Evolutionary conservation across 345 rosid genomes (phyloP), one percentile per base, ranked within the genome.

Genomic region (Pistacia integerrima): DNA sequence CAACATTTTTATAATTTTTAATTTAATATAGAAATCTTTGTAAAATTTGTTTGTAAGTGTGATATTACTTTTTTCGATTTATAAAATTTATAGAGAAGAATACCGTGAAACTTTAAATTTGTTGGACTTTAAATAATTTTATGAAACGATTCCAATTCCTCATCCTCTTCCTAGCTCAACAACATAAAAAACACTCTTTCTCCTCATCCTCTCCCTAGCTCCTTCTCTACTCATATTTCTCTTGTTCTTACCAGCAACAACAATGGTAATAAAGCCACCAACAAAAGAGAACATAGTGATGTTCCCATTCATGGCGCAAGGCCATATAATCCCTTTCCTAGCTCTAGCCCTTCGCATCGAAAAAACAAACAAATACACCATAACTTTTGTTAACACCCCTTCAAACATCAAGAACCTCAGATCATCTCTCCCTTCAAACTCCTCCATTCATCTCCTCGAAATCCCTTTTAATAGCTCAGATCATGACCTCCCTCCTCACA

Each of bases 251-350:
- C 22, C 56, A 4, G 35, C 10, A 36, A 25, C 20, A 60, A 48
- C 58, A 58, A 33, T 36, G 70, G 57, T 25, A 25, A 25, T 25
- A 25, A 25, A 25, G 25, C 25, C 41, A 5, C 66, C 18, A 63
- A 52, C 6, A 35, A 46, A 62, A 10, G 51, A 78, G 28, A 72
- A 75, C 70, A 75, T 82, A 8, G 76, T 82, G 36, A 54, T 82
- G 65, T 82, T 84, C 72, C 85, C 87, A 17, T 79, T 84, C 80
- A 77, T 82, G 85, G 87, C 87, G 11, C 87, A 79, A 18, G 87
- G 87, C 58, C 89, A 83, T 67, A 72, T 81, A 30, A 81, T 75
- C 69, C 89, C 91, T 38, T 85, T 83, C 81, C 62, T 84, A 12
- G 86, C 91, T 0, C 77, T 85, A 57, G 82, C 88, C 33, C 81